Evolutionary conservation across 2,329 filamentous ascomycete genomes (phyloP).

Genomic region (Zelopaecilomyces penicillatus): DNA sequence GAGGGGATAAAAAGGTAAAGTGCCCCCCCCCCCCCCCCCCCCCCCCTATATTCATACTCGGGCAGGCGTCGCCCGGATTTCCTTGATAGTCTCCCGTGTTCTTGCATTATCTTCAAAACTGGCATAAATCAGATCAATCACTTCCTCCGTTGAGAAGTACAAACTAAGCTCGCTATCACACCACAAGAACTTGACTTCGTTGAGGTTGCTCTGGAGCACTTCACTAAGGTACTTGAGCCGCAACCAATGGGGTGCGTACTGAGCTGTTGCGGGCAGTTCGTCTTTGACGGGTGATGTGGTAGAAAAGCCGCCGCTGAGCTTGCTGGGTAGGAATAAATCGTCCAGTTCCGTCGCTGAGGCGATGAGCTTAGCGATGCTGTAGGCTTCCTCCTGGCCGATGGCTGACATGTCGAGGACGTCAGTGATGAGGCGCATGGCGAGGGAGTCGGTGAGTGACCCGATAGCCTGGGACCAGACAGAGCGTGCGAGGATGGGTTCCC

Average conservation of each 20-base stretch:
- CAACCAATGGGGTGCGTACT: conserved; percentile 55
- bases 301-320: conserved; percentile 13
- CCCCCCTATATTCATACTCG: neutral
- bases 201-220: conserved; percentile 57
- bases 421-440: conserved; percentile 50
- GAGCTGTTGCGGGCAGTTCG: conserved; percentile 46
- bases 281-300: conserved; percentile 19
- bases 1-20: too few relatives aligned
- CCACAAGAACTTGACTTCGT: conserved; percentile 56
- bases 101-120: conserved; percentile 57
- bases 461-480: conserved; percentile 57
- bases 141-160: conserved; percentile 53
- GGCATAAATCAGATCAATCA: conserved; percentile 52
- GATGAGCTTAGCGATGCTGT: conserved; percentile 51
- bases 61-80: conserved; percentile 44
- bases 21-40: too few relatives aligned
- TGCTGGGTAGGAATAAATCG: conserved; percentile 47
- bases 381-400: conserved; percentile 57
- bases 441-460: conserved; percentile 49
- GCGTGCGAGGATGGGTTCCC: conserved; percentile 49
- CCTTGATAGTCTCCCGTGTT: conserved; percentile 48
- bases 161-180: conserved; percentile 57
- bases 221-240: conserved; percentile 56
- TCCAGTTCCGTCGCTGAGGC: conserved; percentile 49
- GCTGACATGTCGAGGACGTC: conserved; percentile 55